A percentile compares a stretch with the other conserved stretches of the same genome.
These are phyloP conservation scores for Ajuga chamaepitys DNA, from an alignment of 257 asterid species.

Conservation along the genomic window DNA sequence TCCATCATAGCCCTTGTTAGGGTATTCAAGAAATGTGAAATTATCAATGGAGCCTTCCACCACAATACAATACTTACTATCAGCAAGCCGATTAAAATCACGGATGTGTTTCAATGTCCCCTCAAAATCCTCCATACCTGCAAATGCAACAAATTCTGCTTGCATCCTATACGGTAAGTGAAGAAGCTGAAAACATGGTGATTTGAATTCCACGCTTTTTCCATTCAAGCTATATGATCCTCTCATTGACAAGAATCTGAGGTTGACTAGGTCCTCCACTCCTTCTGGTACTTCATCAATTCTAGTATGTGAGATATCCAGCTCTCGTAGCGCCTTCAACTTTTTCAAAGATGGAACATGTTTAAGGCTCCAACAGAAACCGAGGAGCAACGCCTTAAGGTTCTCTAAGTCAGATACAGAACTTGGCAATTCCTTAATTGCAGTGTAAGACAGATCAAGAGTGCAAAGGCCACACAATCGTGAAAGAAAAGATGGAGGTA, in stretches of 20 bases:
- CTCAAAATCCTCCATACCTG: not conserved
- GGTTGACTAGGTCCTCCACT: not conserved
- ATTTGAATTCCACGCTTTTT: not conserved
- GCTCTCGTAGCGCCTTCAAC: constrained; percentile 9
- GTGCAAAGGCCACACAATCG: not conserved
- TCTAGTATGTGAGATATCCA: not conserved
- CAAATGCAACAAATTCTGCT: not conserved
- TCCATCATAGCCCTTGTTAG: too few relatives aligned
- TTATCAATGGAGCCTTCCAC: not conserved
- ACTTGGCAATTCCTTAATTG: constrained; percentile 1
- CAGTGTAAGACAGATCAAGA: not conserved
- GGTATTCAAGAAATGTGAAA: too few relatives aligned
- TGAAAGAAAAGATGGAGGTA: constrained; percentile 3
- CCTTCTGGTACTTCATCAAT: constrained; percentile 5
- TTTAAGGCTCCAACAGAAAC: not conserved
- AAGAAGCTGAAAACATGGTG: not conserved
- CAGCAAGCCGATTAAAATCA: not conserved
- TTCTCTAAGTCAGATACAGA: not conserved
- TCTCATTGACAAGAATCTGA: not conserved
- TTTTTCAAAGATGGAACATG: not conserved
- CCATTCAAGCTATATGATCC: too few relatives aligned
- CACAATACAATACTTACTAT: not conserved
- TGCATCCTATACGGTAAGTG: not conserved
- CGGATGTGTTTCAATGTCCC: not conserved
- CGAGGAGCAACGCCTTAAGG: constrained; percentile 11